A percentile compares a stretch with the other conserved stretches of the same genome.
Evolutionary conservation across 106 monocot genomes (phyloP).

Genomic region (Dendrobium nobile): DNA sequence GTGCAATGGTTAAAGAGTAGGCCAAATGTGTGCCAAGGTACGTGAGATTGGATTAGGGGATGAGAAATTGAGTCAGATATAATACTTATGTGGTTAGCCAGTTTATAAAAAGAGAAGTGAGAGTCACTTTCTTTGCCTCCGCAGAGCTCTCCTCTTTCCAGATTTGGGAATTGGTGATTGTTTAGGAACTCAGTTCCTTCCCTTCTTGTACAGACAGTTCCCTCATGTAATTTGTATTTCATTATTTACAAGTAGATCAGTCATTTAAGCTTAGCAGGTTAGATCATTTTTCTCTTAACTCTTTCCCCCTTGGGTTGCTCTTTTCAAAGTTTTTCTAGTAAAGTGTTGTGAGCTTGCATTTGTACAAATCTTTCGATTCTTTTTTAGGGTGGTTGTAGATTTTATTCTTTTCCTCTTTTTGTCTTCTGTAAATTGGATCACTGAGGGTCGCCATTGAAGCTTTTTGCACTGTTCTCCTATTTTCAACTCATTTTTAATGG

Average conservation of each 20-base stretch:
- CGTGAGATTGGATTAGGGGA: conserved; percentile 28
- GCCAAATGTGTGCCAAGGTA: conserved; percentile 49
- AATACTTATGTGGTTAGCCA: not conserved
- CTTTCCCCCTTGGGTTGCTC: too few relatives aligned
- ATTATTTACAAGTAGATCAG: conserved; percentile 10
- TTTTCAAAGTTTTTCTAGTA: not conserved
- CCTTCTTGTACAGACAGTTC: conserved; percentile 14
- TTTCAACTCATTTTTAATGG: too few relatives aligned
- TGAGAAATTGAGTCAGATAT: not conserved
- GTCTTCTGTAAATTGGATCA: too few relatives aligned
- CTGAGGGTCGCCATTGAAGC: too few relatives aligned
- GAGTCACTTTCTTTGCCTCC: too few relatives aligned
- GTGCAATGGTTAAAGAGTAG: conserved; percentile 71
- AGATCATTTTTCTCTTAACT: too few relatives aligned
- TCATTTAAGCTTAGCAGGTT: not conserved
- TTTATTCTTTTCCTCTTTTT: not conserved
- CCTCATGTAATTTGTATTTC: conserved; percentile 17
- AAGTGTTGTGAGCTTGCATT: not conserved
- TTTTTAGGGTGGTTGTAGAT: not conserved
- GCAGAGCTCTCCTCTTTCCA: not conserved
- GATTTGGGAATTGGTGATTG: conserved; percentile 8
- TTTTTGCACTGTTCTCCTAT: too few relatives aligned
- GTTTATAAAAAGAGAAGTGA: too few relatives aligned
- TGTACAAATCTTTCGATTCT: conserved; percentile 6
- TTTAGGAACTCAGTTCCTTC: conserved; percentile 9